A percentile compares a stretch with the other conserved stretches of the same genome.
Evolutionary conservation across 2,329 filamentous ascomycete genomes (phyloP).

Genomic region (Plenodomus tracheiphilus): DNA sequence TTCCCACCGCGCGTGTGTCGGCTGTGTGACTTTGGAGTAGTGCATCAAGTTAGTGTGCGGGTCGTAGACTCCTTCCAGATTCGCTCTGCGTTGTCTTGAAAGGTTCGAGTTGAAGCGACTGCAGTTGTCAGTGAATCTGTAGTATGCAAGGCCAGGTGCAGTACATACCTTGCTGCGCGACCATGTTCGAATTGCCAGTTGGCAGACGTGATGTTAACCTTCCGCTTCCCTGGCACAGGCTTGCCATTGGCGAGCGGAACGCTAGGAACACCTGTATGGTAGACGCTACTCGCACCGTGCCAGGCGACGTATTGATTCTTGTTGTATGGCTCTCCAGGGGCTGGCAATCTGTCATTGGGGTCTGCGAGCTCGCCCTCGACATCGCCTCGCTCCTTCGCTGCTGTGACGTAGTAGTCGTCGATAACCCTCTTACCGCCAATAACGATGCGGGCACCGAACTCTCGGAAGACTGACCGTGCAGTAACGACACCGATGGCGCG

Average conservation of each 20-base stretch:
- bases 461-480: conserved; percentile 92
- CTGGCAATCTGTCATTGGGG: conserved; percentile 78
- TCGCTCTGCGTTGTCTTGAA: conserved; percentile 67
- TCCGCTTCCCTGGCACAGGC: conserved; percentile 73
- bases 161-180: conserved; percentile 78
- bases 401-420: conserved; percentile 86
- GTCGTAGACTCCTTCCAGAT: conserved; percentile 81
- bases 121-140: conserved; percentile 18
- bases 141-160: background rate
- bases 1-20: conserved; percentile 83
- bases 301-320: conserved; percentile 98
- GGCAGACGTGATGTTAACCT: conserved; percentile 84
- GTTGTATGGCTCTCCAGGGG: conserved; percentile 86
- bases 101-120: conserved; percentile 85
- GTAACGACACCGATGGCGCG: conserved; percentile 96
- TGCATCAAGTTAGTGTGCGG: conserved; percentile 92
- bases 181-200: conserved; percentile 99
- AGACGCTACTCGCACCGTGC: conserved; percentile 95
- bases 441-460: conserved; percentile 93
- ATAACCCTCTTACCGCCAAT: conserved; percentile 83
- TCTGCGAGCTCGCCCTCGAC: conserved; percentile 90
- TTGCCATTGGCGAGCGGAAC: conserved; percentile 78
- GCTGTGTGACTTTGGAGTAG: conserved; percentile 85
- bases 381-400: conserved; percentile 73
- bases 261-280: conserved; percentile 79